A percentile compares a stretch with the other conserved stretches of the same genome.
These are phyloP conservation scores for Apiospora aurea DNA, from an alignment of 2,329 filamentous ascomycete genomes.

Conservation along the genomic window DNA sequence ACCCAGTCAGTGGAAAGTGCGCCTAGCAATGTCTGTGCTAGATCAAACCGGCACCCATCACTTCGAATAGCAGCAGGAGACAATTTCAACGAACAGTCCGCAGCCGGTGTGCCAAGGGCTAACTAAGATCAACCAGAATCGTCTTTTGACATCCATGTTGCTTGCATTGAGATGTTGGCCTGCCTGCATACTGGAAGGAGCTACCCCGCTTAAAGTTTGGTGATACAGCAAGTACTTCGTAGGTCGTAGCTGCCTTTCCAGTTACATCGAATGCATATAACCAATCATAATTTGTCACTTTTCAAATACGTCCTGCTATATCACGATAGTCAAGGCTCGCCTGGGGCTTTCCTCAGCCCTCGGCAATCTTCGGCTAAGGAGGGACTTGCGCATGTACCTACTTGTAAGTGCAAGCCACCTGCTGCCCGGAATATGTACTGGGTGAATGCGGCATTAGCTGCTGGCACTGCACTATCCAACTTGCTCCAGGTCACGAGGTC, in stretches of 20 bases:
- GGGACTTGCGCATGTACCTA: neutral
- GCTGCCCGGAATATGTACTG: neutral
- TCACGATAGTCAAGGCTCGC: too few relatives aligned
- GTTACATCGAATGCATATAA: neutral
- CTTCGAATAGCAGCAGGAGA: neutral
- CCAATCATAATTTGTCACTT: neutral
- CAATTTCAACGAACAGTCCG: neutral
- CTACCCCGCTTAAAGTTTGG: slow-evolving; percentile 7
- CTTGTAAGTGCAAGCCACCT: neutral
- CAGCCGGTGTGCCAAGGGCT: neutral
- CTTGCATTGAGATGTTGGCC: neutral
- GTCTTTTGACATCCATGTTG: too few relatives aligned
- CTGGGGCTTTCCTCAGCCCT: neutral
- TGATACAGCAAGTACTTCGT: neutral
- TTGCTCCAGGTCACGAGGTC: neutral
- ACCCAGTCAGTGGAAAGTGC: neutral
- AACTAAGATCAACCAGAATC: neutral
- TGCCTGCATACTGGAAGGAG: neutral
- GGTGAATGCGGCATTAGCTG: neutral
- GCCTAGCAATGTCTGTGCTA: neutral
- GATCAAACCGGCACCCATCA: neutral
- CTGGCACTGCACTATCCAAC: neutral
- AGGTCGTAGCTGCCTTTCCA: neutral
- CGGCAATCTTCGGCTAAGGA: slow-evolving; percentile 16
- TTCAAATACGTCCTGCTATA: neutral